Evolutionary conservation across 345 rosid species (phyloP).

Genomic region (Moricandia moricandioides): DNA sequence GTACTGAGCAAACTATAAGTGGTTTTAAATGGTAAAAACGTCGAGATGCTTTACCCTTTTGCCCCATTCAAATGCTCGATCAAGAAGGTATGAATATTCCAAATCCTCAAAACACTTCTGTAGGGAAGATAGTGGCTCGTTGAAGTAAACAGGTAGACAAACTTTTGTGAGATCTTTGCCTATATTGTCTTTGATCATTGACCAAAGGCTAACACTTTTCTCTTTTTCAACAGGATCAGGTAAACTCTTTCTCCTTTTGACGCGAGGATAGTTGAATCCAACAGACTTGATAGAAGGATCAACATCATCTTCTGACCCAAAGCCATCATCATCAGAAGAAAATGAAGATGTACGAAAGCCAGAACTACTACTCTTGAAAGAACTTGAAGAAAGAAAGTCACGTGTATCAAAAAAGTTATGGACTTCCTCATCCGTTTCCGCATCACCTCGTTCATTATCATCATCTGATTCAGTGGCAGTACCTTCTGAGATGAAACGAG

Average conservation of each 20-base stretch:
- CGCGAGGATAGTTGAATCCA: slow-evolving; percentile 61
- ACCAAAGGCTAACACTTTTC: slow-evolving; percentile 96
- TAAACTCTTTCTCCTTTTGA: slow-evolving; percentile 83
- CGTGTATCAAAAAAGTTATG: slow-evolving; percentile 87
- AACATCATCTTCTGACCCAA: slow-evolving; percentile 64
- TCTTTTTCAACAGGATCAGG: slow-evolving; percentile 94
- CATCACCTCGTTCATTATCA: slow-evolving; percentile 82
- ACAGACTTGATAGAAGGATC: slow-evolving; percentile 67
- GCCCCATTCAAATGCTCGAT: slow-evolving; percentile 92
- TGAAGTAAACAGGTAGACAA: slow-evolving; percentile 98
- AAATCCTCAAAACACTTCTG: slow-evolving; percentile 96
- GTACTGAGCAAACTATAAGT: not conserved
- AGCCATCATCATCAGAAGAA: slow-evolving; percentile 72
- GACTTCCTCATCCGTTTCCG: slow-evolving; percentile 88
- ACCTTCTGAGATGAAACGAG: slow-evolving; percentile 51
- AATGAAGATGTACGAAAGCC: slow-evolving; percentile 72
- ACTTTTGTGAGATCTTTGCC: slow-evolving; percentile 99
- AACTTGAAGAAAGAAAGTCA: slow-evolving; percentile 87
- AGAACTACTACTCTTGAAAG: slow-evolving; percentile 83
- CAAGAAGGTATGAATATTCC: slow-evolving; percentile 92
- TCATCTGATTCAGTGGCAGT: slow-evolving; percentile 76
- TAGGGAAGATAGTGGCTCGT: slow-evolving; percentile 97
- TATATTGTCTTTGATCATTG: slow-evolving; percentile 98
- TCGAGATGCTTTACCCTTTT: slow-evolving; percentile 44
- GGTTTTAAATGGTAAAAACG: slow-evolving; percentile 22